These are phyloP conservation scores for Zanthoxylum bungeanum DNA, from an alignment of 345 rosid species.

Conservation along the genomic window DNA sequence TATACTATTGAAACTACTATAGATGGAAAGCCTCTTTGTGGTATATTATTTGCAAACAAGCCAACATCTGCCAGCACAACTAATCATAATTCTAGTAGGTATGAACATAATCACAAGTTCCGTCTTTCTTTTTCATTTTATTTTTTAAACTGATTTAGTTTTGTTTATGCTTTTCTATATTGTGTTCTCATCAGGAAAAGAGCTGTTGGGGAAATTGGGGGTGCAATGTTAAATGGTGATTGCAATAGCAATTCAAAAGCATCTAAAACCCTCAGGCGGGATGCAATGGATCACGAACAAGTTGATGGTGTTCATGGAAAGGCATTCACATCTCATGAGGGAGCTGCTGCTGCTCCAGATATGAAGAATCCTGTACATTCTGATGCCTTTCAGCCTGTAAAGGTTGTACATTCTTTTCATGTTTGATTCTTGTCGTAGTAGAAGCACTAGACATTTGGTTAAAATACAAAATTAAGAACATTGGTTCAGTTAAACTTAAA, in stretches of 20 bases:
- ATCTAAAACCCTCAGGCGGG: conserved; percentile 24
- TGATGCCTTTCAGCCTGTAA: conserved; percentile 19
- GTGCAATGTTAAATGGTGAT: conserved; percentile 43
- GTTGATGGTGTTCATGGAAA: conserved; percentile 27
- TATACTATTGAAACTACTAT: conserved; percentile 80
- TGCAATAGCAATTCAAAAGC: conserved; percentile 34
- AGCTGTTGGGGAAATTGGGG: conserved; percentile 31
- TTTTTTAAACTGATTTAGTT: background rate
- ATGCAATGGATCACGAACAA: conserved; percentile 26
- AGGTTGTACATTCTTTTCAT: conserved; percentile 30
- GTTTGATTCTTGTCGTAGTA: background rate
- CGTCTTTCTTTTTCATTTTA: conserved; percentile 5
- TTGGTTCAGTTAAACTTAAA: background rate
- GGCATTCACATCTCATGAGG: conserved; percentile 28
- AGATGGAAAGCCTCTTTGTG: conserved; percentile 84
- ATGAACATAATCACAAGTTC: conserved; percentile 18
- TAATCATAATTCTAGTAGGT: conserved; percentile 45
- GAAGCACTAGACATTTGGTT: background rate
- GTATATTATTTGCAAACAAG: conserved; percentile 75
- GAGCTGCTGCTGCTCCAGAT: conserved; percentile 31
- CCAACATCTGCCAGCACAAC: conserved; percentile 31
- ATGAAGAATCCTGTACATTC: conserved; percentile 25
- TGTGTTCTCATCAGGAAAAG: conserved; percentile 48
- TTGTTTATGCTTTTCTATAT: conserved; percentile 14
- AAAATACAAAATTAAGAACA: background rate